Evolutionary conservation across 2,329 filamentous ascomycete species (phyloP), one percentile per base, ranked within the genome.

Genomic region (Trichophaea hybrida): DNA sequence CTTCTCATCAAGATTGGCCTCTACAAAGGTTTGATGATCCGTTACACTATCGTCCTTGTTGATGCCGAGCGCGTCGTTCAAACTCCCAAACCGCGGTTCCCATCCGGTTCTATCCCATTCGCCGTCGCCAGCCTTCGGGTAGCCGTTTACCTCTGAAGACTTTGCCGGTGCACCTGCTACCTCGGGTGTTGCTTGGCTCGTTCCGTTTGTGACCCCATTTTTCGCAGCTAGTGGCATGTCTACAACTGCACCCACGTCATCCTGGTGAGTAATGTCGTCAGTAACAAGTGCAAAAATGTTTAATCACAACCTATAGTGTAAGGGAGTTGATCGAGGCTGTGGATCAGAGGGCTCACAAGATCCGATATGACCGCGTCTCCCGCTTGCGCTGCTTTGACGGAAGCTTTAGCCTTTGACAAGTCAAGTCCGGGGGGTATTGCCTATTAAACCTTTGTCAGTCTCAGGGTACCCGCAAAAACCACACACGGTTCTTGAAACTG

Each of bases 21-120:
- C 94, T 31, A 97, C 72, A 75, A 84, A 87, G 1, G 89, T 95
- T 69, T 89, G 81, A 71, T 96, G 90, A 69, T 98, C 90, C 43
- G 62, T 40, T n/a, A 35, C 50, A n/a, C 64, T 61, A 46, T 63
- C 31, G 32, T 38, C 59, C 3, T 66, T 64, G 34, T 58, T 58
- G 32, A 65, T 15, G 5, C 59, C 62, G 24, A 67, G 40, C 7
- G 66, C 59, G 40, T 60, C 63, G 37, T 63, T 67, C 31, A 67
- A 57, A 34, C 35, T 62, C 5, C 88, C 88, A 70, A 96, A 89
- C 64, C 81, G 82, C 44, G 93, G 93, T 12, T 86, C 83, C 93
- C 93, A 97, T 55, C 93, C 93, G 5, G 89, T 88, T 73, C 78
- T 68, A 73, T 58, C 78, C 71, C 76, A 78, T 67, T 69, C 73